phyloP scores from a whole-genome alignment of 345 rosid species.

The Eucalyptus tenuipes region DNA sequence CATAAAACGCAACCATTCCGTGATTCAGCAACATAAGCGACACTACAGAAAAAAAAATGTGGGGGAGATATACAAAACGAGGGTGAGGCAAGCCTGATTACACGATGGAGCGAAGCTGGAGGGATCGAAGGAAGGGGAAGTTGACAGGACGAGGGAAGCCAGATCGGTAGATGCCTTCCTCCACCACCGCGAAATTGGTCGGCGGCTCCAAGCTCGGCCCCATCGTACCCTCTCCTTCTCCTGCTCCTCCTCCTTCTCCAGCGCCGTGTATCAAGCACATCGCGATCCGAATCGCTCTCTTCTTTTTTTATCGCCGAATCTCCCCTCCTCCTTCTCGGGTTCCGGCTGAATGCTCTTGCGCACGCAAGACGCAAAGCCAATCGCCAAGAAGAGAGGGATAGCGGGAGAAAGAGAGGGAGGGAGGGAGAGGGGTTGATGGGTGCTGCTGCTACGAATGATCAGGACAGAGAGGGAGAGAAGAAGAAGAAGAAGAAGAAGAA shows the following conservation, averaged over 20 bases:
- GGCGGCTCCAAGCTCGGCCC: slow-evolving; percentile 18
- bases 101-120: slow-evolving; percentile 78
- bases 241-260: neutral
- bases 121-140: slow-evolving; percentile 47
- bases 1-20: neutral
- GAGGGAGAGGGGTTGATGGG: neutral
- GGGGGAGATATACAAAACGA: neutral
- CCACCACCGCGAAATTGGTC: slow-evolving; percentile 69
- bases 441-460: neutral
- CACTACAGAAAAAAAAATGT: neutral
- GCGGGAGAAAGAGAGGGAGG: neutral
- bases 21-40: neutral
- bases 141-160: slow-evolving; percentile 46
- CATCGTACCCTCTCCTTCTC: neutral
- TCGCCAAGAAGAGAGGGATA: neutral
- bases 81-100: neutral
- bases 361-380: neutral
- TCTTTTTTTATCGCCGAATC: neutral
- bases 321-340: neutral
- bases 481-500: neutral
- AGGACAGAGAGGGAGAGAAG: neutral
- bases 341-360: neutral
- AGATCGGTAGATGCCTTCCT: slow-evolving; percentile 73
- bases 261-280: neutral
- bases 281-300: neutral